Conservation (phyloP, 1,139 yeast species). For the Arxiozyma slooffiae region DNA sequence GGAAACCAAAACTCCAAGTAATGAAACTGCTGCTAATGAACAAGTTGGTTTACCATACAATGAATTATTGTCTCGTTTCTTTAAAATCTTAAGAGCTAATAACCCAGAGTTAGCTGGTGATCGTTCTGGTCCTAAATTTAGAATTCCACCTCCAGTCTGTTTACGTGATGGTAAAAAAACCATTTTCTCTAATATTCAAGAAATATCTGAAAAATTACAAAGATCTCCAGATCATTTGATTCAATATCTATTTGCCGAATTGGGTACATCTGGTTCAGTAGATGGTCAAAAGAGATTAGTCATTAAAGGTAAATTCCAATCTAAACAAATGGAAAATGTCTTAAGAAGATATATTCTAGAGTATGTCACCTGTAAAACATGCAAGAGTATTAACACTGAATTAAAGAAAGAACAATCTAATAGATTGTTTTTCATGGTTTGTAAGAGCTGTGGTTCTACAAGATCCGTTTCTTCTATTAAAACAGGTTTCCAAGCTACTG, state of each 20-base stretch:
- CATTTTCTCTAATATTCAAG: conserved; percentile 90
- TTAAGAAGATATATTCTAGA: conserved; percentile 93
- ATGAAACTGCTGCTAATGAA: conserved; percentile 29
- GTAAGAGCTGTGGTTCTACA: conserved; percentile 96
- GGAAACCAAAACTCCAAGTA: conserved; percentile 31
- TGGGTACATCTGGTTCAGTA: conserved; percentile 98
- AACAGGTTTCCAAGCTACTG: conserved; percentile 98
- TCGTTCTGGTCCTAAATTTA: conserved; percentile 82
- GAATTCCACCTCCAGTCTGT: conserved; percentile 95
- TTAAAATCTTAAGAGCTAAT: conserved; percentile 74
- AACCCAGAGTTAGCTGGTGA: conserved; percentile 98
- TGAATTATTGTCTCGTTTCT: conserved; percentile 71
- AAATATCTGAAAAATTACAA: conserved; percentile 85
- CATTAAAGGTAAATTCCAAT: conserved; percentile 96
- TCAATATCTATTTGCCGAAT: conserved; percentile 92
- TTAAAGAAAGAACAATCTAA: conserved; percentile 90
- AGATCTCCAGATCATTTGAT: conserved; percentile 95
- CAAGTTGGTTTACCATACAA: conserved; percentile 67
- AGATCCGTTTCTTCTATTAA: conserved; percentile 95
- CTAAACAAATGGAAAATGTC: conserved; percentile 93
- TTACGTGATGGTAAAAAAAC: conserved; percentile 98
- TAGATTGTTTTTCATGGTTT: conserved; percentile 93
- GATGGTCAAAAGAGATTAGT: conserved; percentile 96
- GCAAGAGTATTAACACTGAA: conserved; percentile 95
- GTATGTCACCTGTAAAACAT: conserved; percentile 96